Percentiles rank a stretch among this genome's conserved stretches.
Conservation (phyloP, 192 early-diverging fungal species). For the Chytriomyces hyalinus region DNA sequence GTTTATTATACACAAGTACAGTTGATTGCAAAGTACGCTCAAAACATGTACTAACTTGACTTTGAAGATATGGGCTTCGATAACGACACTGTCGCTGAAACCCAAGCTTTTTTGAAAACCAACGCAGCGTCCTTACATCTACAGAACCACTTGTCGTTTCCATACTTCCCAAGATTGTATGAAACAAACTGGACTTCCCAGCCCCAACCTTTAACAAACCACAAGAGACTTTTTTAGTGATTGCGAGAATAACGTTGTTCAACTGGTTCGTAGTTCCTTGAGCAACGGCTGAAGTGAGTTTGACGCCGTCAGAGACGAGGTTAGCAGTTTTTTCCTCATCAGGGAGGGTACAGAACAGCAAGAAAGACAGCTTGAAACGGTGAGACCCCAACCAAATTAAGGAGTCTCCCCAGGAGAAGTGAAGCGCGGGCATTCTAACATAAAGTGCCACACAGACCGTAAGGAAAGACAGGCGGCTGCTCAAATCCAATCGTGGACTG, state of each 20-base stretch:
- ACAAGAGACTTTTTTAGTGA: conserved; percentile 66
- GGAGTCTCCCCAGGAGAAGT: too few species aligned
- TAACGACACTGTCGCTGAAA: conserved; percentile 73
- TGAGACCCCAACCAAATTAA: too few species aligned
- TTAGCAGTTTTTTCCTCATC: not conserved
- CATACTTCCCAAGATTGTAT: conserved; percentile 78
- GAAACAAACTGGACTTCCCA: conserved; percentile 77
- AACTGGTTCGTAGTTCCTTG: conserved; percentile 45
- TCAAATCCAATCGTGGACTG: too few species aligned
- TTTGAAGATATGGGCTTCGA: conserved; percentile 88
- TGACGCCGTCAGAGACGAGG: not conserved
- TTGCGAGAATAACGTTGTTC: conserved; percentile 50
- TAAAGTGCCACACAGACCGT: too few species aligned
- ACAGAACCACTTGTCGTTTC: conserved; percentile 51
- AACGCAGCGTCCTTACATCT: conserved; percentile 1
- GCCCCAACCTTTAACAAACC: conserved; percentile 75
- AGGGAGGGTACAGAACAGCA: conserved; percentile 32
- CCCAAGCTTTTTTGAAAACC: too few species aligned
- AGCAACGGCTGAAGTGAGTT: conserved; percentile 1
- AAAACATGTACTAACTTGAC: conserved; percentile 56
- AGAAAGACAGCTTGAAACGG: conserved; percentile 52
- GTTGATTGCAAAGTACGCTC: not conserved
- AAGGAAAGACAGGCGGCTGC: too few species aligned
- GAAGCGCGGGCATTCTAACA: too few species aligned
- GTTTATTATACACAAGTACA: too few species aligned